phyloP scores from a whole-genome alignment of 345 rosid genomes.

The Salix suchowensis region DNA sequence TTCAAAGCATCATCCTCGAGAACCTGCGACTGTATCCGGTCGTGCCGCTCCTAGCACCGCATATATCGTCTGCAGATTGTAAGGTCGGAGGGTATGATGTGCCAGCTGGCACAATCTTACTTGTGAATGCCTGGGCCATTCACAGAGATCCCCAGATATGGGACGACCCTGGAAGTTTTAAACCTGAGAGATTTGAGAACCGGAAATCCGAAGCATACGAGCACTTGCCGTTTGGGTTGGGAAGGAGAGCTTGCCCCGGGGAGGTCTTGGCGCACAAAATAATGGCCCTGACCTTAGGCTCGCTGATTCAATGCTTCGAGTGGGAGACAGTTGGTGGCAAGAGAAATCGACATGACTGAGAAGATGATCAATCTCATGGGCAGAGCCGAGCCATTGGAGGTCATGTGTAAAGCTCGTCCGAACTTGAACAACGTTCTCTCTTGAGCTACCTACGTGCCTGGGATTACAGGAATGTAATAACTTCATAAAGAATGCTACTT shows the following conservation, averaged over 20 bases:
- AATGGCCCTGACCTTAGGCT: constrained; percentile 12
- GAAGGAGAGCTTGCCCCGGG: constrained; percentile 29
- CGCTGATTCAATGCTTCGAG: constrained; percentile 28
- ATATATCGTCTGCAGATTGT: constrained; percentile 13
- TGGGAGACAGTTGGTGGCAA: constrained; percentile 19
- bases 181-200: constrained; percentile 7
- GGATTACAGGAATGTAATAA: too few species aligned
- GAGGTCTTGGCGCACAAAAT: constrained; percentile 19
- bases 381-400: constrained; percentile 7
- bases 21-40: constrained; percentile 7
- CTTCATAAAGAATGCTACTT: too few species aligned
- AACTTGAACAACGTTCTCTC: not conserved
- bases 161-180: constrained; percentile 14
- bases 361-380: not conserved
- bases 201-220: not conserved
- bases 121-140: constrained; percentile 19
- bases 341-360: constrained; percentile 23
- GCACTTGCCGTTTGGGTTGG: constrained; percentile 27
- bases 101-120: constrained; percentile 1
- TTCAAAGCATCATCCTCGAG: constrained; percentile 9
- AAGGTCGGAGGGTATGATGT: constrained; percentile 3
- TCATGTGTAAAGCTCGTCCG: not conserved
- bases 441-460: too few species aligned
- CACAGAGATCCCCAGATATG: constrained; percentile 16
- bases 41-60: constrained; percentile 13